These are phyloP conservation scores for Solanum paucissectum DNA, from an alignment of 257 asterid species.

Conservation along the genomic window DNA sequence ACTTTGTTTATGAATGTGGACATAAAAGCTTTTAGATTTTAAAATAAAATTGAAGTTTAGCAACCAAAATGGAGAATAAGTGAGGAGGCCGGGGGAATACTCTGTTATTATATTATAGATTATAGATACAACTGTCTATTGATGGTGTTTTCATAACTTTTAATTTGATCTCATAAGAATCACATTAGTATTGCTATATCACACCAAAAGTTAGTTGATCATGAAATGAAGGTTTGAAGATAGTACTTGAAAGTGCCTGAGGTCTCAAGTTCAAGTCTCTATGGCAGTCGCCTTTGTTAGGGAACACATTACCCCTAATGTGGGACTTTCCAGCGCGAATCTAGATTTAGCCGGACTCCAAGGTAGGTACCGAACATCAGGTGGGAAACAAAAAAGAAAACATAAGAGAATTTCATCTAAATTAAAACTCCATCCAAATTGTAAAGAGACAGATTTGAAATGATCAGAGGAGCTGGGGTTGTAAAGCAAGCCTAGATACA, in stretches of 20 bases:
- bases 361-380: background rate
- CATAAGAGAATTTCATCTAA: too few species aligned
- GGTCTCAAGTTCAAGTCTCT: too few species aligned
- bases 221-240: background rate
- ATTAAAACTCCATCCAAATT: background rate
- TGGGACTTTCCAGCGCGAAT: rapidly evolving
- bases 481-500: background rate
- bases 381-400: background rate
- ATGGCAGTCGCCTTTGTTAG: background rate
- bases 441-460: background rate
- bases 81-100: too few species aligned
- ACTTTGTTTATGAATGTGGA: too few species aligned
- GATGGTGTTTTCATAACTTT: too few species aligned
- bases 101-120: too few species aligned
- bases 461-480: background rate
- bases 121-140: too few species aligned
- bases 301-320: background rate
- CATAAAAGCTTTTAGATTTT: too few species aligned
- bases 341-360: rapidly evolving
- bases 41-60: too few species aligned
- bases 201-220: background rate
- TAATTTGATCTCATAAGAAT: too few species aligned
- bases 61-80: too few species aligned
- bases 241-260: too few species aligned
- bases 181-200: background rate